Conservation (phyloP, 768 basidiomycete species). For the Tylopilus vinaceipallidus region DNA sequence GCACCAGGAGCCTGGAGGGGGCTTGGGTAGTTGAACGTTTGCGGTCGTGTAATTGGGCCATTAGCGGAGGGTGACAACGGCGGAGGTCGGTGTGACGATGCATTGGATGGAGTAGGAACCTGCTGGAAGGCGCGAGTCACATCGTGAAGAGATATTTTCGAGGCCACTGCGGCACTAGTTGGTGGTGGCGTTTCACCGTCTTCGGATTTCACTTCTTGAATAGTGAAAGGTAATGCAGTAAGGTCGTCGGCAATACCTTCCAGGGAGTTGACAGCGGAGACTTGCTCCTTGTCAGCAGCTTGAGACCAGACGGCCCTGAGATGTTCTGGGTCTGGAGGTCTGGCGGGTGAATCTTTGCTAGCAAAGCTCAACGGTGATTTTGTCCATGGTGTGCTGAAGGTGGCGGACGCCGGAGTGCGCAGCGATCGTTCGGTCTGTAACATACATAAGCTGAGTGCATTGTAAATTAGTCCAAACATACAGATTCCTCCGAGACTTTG, state of each 20-base stretch:
- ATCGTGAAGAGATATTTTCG: conserved; percentile 78
- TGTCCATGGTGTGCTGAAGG: conserved; percentile 47
- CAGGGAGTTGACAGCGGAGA: conserved; percentile 73
- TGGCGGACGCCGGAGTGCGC: conserved; percentile 44
- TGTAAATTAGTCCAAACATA: conserved; percentile 32
- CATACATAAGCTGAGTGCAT: conserved; percentile 11
- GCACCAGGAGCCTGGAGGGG: conserved; percentile 44
- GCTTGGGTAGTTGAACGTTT: conserved; percentile 32
- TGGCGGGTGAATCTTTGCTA: conserved; percentile 65
- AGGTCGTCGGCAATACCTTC: conserved; percentile 84
- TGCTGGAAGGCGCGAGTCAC: conserved; percentile 86
- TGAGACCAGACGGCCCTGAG: conserved; percentile 85
- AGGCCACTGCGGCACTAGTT: conserved; percentile 50
- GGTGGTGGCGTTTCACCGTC: conserved; percentile 81
- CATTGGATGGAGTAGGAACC: conserved; percentile 62
- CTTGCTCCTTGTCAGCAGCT: conserved; percentile 64
- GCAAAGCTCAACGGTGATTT: conserved; percentile 50
- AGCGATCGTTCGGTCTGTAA: conserved; percentile 43
- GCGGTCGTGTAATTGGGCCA: conserved; percentile 28
- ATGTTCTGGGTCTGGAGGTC: conserved; percentile 79
- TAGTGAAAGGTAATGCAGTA: conserved; percentile 71
- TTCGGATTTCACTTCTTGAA: conserved; percentile 86
- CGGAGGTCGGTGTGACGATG: conserved; percentile 43
- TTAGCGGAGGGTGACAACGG: conserved; percentile 51
- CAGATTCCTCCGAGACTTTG: conserved; percentile 55